These are phyloP conservation scores for Podosphaera fusca DNA, from an alignment of 2,329 filamentous ascomycete genomes.

Conservation along the genomic window DNA sequence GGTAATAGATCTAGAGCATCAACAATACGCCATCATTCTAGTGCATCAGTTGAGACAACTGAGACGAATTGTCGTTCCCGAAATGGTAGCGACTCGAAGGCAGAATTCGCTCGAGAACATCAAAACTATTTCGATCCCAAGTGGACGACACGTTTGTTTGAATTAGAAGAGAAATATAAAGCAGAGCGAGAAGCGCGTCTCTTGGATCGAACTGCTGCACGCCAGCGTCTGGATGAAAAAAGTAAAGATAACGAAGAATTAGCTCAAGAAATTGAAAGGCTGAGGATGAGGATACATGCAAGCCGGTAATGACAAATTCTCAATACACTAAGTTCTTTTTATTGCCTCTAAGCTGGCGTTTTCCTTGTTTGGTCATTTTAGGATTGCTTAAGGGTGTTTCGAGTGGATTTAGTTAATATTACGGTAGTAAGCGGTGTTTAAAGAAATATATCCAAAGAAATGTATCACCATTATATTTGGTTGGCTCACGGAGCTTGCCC, in stretches of 20 bases:
- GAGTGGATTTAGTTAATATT: too few species aligned
- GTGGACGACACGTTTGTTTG: constrained; percentile 67
- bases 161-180: constrained; percentile 74
- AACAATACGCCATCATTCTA: constrained; percentile 30
- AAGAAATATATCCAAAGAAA: too few species aligned
- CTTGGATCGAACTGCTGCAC: constrained; percentile 62
- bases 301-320: not conserved
- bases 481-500: too few species aligned
- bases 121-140: constrained; percentile 32
- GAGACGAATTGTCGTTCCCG: constrained; percentile 23
- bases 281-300: constrained; percentile 8
- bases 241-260: constrained; percentile 51
- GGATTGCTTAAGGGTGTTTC: too few species aligned
- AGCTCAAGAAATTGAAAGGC: constrained; percentile 31
- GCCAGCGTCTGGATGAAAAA: constrained; percentile 57
- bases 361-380: too few species aligned
- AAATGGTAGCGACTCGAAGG: constrained; percentile 2
- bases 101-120: constrained; percentile 16
- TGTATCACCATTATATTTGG: too few species aligned
- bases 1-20: constrained; percentile 13
- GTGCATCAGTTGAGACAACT: constrained; percentile 15
- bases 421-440: too few species aligned
- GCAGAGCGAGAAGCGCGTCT: constrained; percentile 70
- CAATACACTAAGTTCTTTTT: not conserved
- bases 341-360: too few species aligned